Evolutionary conservation across 306 rosid genomes (phyloP), one percentile per base, ranked within the genome.

Genomic region (Gastrolobium villosum): DNA sequence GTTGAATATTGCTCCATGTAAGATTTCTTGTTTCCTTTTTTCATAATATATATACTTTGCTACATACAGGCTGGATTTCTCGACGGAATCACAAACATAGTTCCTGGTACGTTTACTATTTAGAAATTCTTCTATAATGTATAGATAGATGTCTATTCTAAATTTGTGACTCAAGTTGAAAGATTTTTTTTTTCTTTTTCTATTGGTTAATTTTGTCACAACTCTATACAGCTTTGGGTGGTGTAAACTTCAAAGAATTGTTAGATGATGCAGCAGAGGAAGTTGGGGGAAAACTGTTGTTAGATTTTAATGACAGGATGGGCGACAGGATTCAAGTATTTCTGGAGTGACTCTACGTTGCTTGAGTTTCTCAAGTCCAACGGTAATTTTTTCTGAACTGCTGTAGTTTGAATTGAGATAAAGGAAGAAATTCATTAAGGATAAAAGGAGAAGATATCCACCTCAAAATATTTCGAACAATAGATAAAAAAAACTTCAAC

Each of bases 241-340:
- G 99, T 1, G 82, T 92, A 55, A 94, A 94, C 82, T 82, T 94
- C 91, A 94, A 90, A 86, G 90, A 74, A 65, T 72, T 92, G 84
- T 80, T 94, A 86, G 89, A 89, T 83, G 89, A 87, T 81, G 97
- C 95, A 14, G 83, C 95, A 10, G 93, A 85, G 49, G 99, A 87
- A 84, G 70, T 75, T 9, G 99, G 99, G 70, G 99, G 99, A 40
- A 94, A 90, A 77, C 82, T 79, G 64, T 71, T 94, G 77, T 40
- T 91, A 70, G 97, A 94, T 84, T 94, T 92, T 76, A 78, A 84
- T 35, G 99, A 94, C 84, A 88, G 87, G 26, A 64, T 83, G 77
- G 99, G 97, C 52, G 99, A 94, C 85, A 89, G 97, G 77, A 92
- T 90, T 70, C 97, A 92, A 90, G 95, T 90, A 52, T 90, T 92